Evolutionary conservation across 176 grass and related monocot species (phyloP).

Genomic region (Carex pumila): DNA sequence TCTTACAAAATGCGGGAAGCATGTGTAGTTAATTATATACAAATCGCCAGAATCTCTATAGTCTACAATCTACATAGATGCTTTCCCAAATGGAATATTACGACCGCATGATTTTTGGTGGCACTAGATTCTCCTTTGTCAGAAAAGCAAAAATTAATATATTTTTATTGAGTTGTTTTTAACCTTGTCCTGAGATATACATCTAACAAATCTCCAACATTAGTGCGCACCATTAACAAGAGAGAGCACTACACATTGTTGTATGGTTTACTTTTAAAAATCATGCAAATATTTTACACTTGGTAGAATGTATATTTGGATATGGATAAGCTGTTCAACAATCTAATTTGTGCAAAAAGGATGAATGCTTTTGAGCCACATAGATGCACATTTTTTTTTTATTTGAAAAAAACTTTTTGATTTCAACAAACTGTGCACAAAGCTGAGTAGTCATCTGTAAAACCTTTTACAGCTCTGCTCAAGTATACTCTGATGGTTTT

Average conservation of each 20-base stretch:
- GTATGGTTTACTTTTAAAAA: too few species aligned
- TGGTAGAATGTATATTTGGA: not conserved
- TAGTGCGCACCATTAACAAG: not conserved
- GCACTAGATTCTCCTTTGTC: not conserved
- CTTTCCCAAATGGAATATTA: slow-evolving; percentile 3
- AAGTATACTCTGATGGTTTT: not conserved
- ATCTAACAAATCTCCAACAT: not conserved
- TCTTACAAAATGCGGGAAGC: not conserved
- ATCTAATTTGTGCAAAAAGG: not conserved
- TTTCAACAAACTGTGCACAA: not conserved
- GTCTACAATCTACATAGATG: not conserved
- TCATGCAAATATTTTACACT: not conserved
- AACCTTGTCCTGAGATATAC: not conserved
- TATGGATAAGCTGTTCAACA: not conserved
- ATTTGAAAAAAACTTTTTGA: too few species aligned
- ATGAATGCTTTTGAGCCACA: not conserved
- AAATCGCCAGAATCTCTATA: not conserved
- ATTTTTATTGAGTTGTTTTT: not conserved
- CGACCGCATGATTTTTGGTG: not conserved
- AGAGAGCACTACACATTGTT: not conserved
- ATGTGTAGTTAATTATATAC: not conserved
- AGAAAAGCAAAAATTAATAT: not conserved
- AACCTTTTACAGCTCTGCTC: not conserved
- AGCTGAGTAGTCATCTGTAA: not conserved
- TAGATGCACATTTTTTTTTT: not conserved